These are phyloP conservation scores for Carex littledalei DNA, from an alignment of 176 grass and related monocot species.

Conservation along the genomic window DNA sequence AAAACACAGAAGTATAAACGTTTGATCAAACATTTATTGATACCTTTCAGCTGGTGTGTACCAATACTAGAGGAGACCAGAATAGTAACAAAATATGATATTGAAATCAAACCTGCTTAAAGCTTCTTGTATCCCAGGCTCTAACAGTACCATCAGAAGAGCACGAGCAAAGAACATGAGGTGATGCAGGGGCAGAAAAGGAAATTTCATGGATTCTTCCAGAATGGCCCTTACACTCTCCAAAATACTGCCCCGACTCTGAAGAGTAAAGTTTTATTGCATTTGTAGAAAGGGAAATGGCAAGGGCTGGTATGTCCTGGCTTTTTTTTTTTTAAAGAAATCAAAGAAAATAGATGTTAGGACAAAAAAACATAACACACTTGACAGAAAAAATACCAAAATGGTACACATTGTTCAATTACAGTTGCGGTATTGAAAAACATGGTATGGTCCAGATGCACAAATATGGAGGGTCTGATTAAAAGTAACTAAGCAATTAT, in stretches of 20 bases:
- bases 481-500: too few relatives aligned
- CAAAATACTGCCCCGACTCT: conserved; percentile 74
- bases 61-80: not conserved
- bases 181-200: conserved; percentile 61
- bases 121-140: conserved; percentile 88
- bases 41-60: not conserved
- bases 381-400: not conserved
- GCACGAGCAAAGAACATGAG: conserved; percentile 69
- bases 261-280: conserved; percentile 76
- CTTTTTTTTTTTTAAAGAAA: conserved; percentile 29
- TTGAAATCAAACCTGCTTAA: conserved; percentile 58
- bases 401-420: not conserved
- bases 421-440: not conserved
- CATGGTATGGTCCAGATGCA: not conserved
- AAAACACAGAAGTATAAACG: not conserved
- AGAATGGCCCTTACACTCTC: conserved; percentile 61
- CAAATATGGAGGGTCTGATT: not conserved
- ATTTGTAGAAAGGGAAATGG: conserved; percentile 78
- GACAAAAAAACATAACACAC: not conserved
- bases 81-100: not conserved
- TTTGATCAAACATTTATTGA: not conserved
- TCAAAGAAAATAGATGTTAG: not conserved
- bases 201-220: conserved; percentile 75
- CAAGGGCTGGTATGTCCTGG: conserved; percentile 71
- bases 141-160: conserved; percentile 83